Base-by-base conservation (phyloP, 306 rosid species). In the Albizia julibrissin region DNA sequence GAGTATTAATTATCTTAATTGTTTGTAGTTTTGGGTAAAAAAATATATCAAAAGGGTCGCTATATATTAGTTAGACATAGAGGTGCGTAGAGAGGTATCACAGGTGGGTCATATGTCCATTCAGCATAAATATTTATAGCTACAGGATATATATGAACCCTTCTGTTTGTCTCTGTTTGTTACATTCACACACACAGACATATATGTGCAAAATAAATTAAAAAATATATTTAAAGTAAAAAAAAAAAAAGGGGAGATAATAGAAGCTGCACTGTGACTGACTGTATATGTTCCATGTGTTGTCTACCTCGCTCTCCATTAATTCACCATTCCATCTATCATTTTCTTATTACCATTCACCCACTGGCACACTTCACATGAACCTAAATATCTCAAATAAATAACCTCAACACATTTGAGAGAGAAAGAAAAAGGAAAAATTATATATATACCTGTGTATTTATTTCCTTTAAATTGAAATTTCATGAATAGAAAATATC, bases 261-360 rank as follows among this genome's bases (percentile, higher is more conserved):
- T 10, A 58, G 65, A 58, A 58, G 65, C 64, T 1, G 64, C 24
- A 21, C 24, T 56, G 62, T 8, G 64, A 61, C 37, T 8, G 64
- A 61, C 37, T 24, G 33, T 64, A 5, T 65, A 14, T 65, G 43
- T 15, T 65, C 22, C 19, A 15, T 34, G 72, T 67, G 72, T 8
- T 67, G 72, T 67, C 46, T 66, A 34, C n/a, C 72, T 67, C 72
- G 19, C 26, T 67, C 72, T 34, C 26, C 72, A 67, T 34, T 34
- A 67, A 67, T 67, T 67, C 46, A 34, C 72, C 15, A 67, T 10
- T 7, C 6, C 46, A 7, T 66, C 46, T 34, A 33, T 66, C 72
- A 16, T 34, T 66, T 66, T 66, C 72, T 18, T 14, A 31, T 6
- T 6, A 65, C 12, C n/a, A 15, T 65, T 65, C 42, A 29, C 42